Evolutionary conservation across 306 rosid genomes (phyloP).

Genomic region (Dryas octopetala): DNA sequence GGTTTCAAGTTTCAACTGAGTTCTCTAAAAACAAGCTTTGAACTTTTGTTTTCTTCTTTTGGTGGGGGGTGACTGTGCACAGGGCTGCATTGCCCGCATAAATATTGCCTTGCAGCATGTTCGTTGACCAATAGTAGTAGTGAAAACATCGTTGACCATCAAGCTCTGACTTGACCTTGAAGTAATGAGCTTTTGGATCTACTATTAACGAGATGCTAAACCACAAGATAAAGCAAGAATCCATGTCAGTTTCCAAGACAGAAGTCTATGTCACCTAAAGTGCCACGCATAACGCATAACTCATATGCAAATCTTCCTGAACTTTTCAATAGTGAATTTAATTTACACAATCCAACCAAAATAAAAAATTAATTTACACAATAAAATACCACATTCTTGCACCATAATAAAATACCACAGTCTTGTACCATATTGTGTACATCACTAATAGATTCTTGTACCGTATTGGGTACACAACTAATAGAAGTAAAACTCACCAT

Average conservation of each 20-base stretch:
- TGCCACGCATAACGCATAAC: neutral
- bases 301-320: neutral
- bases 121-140: neutral
- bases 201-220: constrained; percentile 8
- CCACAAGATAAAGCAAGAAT: constrained; percentile 12
- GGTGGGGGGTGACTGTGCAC: neutral
- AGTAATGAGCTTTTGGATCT: neutral
- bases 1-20: neutral
- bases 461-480: too few relatives aligned
- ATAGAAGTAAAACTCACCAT: too few relatives aligned
- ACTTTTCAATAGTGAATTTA: neutral
- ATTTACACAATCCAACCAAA: neutral
- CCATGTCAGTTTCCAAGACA: neutral
- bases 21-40: neutral
- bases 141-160: neutral
- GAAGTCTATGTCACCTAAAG: neutral
- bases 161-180: neutral
- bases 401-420: too few relatives aligned
- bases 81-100: neutral
- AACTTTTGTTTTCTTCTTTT: neutral
- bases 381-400: too few relatives aligned
- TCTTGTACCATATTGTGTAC: too few relatives aligned
- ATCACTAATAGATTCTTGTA: too few relatives aligned
- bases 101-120: neutral
- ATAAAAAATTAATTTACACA: too few relatives aligned